These are phyloP conservation scores for Boletus edulis DNA, from an alignment of 768 basidiomycete genomes.

Conservation along the genomic window DNA sequence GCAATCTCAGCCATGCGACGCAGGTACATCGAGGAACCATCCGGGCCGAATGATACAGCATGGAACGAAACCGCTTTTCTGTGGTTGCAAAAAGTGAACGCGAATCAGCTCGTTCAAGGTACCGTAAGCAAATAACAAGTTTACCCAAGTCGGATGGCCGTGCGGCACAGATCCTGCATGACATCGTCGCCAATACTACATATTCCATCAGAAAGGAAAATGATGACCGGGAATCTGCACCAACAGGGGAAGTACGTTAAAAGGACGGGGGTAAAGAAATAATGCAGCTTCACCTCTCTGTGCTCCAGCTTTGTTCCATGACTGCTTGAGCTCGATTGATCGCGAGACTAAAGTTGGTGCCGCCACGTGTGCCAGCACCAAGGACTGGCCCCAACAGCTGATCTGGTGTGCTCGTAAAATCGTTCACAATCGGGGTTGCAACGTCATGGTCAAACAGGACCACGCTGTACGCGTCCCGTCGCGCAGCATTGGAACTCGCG, in stretches of 20 bases:
- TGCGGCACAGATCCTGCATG: conserved; percentile 34
- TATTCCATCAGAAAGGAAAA: conserved; percentile 46
- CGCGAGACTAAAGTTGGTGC: conserved; percentile 47
- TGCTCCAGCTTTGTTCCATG: conserved; percentile 50
- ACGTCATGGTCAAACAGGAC: conserved; percentile 40
- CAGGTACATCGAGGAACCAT: conserved; percentile 26
- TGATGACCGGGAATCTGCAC: conserved; percentile 29
- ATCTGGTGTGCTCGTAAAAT: conserved; percentile 45
- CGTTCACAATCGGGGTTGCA: conserved; percentile 36
- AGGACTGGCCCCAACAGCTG: conserved; percentile 42
- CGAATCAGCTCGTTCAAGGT: neutral
- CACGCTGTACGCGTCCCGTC: conserved; percentile 57
- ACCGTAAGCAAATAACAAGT: neutral
- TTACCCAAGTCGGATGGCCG: conserved; percentile 46
- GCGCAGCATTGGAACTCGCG: conserved; percentile 23
- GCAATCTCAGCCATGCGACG: conserved; percentile 54
- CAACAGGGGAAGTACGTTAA: neutral
- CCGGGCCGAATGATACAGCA: conserved; percentile 52
- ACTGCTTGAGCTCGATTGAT: conserved; percentile 32
- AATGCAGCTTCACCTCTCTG: conserved; percentile 38
- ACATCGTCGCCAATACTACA: conserved; percentile 36
- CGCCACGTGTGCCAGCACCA: conserved; percentile 25
- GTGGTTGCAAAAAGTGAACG: neutral
- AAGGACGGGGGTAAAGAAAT: neutral
- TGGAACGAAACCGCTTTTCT: conserved; percentile 61